Evolutionary conservation across 177 flowering plant genomes (phyloP).

Genomic region (Telopea speciosissima): DNA sequence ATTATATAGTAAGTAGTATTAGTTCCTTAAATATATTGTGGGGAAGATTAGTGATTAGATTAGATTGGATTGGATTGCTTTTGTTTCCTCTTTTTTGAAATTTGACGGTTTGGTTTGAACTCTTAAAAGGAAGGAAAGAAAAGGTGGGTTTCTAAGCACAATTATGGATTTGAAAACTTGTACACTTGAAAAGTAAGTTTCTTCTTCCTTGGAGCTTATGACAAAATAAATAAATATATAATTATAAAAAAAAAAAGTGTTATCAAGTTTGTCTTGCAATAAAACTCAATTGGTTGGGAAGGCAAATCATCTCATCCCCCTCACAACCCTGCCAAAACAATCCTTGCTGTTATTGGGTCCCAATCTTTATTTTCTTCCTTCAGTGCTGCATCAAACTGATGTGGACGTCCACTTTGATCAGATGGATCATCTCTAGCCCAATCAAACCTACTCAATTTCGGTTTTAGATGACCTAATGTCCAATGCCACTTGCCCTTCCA

Average conservation of each 20-base stretch:
- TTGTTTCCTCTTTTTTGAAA: background rate
- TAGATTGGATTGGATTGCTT: background rate
- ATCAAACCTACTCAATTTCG: background rate
- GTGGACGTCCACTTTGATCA: slow-evolving; percentile 15
- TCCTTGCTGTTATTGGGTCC: slow-evolving; percentile 15
- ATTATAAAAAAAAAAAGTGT: background rate
- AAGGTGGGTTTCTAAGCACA: slow-evolving; percentile 6
- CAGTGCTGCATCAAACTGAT: slow-evolving; percentile 18
- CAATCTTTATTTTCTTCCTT: slow-evolving; percentile 2
- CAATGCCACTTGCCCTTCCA: background rate
- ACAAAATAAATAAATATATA: background rate
- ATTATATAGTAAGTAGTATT: too few species aligned
- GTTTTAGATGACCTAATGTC: background rate
- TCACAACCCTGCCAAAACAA: slow-evolving; percentile 20
- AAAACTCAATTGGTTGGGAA: slow-evolving; percentile 13
- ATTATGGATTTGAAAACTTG: slow-evolving; percentile 23
- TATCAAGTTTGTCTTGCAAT: background rate
- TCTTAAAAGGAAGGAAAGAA: background rate
- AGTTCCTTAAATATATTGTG: background rate
- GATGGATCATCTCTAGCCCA: too few species aligned
- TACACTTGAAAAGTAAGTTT: slow-evolving; percentile 14
- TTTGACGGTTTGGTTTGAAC: background rate
- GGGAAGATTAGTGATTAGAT: background rate
- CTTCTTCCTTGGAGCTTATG: slow-evolving; percentile 13
- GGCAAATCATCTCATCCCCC: slow-evolving; percentile 11